Conservation (phyloP, 1,284 basidiomycete genomes). For the Leccinum fallax region DNA sequence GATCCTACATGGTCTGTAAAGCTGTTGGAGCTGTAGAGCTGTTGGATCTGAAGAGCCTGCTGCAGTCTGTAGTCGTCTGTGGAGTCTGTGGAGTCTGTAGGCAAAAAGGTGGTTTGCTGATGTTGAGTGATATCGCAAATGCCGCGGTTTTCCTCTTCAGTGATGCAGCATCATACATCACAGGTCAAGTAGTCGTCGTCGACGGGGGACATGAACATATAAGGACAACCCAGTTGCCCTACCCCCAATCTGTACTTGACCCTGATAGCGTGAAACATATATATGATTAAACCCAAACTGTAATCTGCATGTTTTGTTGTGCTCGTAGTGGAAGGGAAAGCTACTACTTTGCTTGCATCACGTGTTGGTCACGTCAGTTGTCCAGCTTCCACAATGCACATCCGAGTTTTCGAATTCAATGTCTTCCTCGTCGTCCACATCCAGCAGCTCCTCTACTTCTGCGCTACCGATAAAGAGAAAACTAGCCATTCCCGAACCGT, state of each 20-base stretch:
- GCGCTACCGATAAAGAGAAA: slow-evolving; percentile 25
- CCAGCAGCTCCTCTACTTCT: slow-evolving; percentile 12
- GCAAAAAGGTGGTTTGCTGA: too few relatives aligned
- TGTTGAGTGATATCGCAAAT: slow-evolving; percentile 80
- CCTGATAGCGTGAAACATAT: slow-evolving; percentile 42
- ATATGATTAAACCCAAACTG: slow-evolving; percentile 45
- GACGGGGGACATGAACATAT: slow-evolving; percentile 70
- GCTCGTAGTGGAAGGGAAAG: background rate
- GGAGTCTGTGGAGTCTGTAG: too few relatives aligned
- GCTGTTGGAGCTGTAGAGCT: too few relatives aligned
- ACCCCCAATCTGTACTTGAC: slow-evolving; percentile 68
- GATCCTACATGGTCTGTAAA: too few relatives aligned
- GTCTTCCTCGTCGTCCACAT: slow-evolving; percentile 17
- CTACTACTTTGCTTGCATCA: slow-evolving; percentile 10
- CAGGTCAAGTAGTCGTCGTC: slow-evolving; percentile 72
- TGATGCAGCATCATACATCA: slow-evolving; percentile 81
- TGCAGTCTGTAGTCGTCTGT: too few relatives aligned
- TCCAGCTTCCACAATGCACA: background rate
- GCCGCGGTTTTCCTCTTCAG: slow-evolving; percentile 88
- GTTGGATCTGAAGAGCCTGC: too few relatives aligned
- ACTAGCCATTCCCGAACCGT: slow-evolving; percentile 11
- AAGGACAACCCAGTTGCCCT: slow-evolving; percentile 53
- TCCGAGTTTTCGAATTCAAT: slow-evolving; percentile 4
- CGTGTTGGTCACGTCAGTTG: background rate
- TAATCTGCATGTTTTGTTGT: slow-evolving; percentile 20